phyloP scores from a whole-genome alignment of 139 green algal species.

The Picochlorum sp. region DNA sequence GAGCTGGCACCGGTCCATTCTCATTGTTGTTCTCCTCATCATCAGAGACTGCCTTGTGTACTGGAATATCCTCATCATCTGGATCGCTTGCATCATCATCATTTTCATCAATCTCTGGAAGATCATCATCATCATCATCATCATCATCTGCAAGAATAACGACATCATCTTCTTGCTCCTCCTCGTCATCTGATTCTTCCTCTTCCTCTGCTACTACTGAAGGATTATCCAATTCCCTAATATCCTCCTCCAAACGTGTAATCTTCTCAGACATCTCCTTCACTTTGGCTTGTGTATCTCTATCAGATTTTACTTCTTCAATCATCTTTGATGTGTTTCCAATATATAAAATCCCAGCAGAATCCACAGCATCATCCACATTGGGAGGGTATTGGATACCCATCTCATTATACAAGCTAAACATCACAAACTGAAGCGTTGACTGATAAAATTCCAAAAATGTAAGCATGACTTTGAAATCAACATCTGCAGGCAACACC shows the following conservation, averaged over 20 bases:
- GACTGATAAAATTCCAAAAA: constrained; percentile 98
- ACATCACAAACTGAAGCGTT: constrained; percentile 77
- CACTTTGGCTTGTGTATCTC: constrained; percentile 3
- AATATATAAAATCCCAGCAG: constrained; percentile 58
- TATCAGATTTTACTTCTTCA: background rate
- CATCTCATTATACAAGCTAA: constrained; percentile 90
- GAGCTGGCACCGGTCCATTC: background rate
- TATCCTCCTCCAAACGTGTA: constrained; percentile 15
- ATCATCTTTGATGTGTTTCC: constrained; percentile 34
- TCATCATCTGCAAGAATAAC: background rate
- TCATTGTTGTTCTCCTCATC: background rate
- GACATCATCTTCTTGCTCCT: background rate
- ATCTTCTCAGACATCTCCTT: constrained; percentile 22
- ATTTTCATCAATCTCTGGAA: constrained; percentile 12
- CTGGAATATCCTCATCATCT: constrained; percentile 8
- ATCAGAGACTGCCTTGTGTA: constrained; percentile 9
- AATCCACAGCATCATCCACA: constrained; percentile 67
- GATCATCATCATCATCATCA: constrained; percentile 6
- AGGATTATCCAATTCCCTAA: constrained; percentile 7
- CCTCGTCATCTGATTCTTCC: background rate
- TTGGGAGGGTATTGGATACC: constrained; percentile 81
- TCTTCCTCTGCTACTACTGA: background rate
- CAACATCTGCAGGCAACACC: constrained; percentile 87
- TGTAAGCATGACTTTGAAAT: constrained; percentile 96
- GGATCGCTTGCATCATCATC: constrained; percentile 20